Evolutionary conservation across 495 filamentous ascomycete genomes (phyloP), one percentile per base, ranked within the genome.

Genomic region (Trichoderma orchidacearum): DNA sequence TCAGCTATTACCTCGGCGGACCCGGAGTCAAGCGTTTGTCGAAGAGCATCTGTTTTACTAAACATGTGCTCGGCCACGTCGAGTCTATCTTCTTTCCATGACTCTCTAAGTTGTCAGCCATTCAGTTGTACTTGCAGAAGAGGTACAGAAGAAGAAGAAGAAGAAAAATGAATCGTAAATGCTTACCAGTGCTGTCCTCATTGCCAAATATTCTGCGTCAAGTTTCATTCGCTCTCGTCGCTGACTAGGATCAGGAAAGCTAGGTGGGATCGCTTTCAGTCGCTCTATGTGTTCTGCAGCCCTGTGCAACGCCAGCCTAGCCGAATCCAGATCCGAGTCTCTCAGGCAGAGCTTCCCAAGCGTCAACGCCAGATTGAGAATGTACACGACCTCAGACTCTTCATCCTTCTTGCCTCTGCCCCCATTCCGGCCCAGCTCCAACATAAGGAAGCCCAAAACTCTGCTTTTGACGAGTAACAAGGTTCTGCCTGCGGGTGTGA

Each of bases 1-100:
- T 92, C 85, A 18, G 84, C 79, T n/a, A 90, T 66, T n/a, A 68
- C 73, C 63, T 90, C 87, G 12, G 78, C 74, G 23, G 75, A 71
- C 15, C 66, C 59, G 13, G 78, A 69, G 53, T 84, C 77, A 8
- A 78, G 68, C 3, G 64, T 56, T 3, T 62, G 58, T 6, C 64
- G 64, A 9, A 72, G 64, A 8, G 64, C 58, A 27, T 74, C 68
- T 7, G 76, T 65, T 60, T 87, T 86, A 15, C 71, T 71, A 67
- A 85, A 90, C 72, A 92, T 78, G 64, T 86, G 81, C 54, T 93
- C 86, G 9, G 89, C 87, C 30, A 94, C 74, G 56, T 91, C 85
- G 28, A 84, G 70, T 30, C 85, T 77, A 41, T 77, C 75, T 63
- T 88, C 82, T 50, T 77, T 74, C 85, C 84, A 92, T 28, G 85